A percentile compares a stretch with the other conserved stretches of the same genome.
These are phyloP conservation scores for Solanum hybrid DNA, from an alignment of 305 asterid genomes.

Conservation along the genomic window DNA sequence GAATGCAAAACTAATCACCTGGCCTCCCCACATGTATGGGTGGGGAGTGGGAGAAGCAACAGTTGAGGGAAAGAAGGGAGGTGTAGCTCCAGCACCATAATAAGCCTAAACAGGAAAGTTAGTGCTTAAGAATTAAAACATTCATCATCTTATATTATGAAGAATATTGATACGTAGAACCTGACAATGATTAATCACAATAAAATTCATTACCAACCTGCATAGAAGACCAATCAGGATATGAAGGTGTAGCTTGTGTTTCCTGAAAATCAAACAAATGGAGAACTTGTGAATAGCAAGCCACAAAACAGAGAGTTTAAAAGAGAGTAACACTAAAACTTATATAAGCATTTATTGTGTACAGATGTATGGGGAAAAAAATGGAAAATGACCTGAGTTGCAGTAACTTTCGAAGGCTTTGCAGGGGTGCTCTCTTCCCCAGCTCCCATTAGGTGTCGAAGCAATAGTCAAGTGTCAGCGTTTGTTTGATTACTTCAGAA, in stretches of 20 bases:
- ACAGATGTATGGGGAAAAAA: background rate
- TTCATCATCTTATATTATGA: background rate
- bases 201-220: constrained; percentile 33
- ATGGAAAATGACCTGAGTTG: constrained; percentile 38
- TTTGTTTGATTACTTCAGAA: constrained; percentile 5
- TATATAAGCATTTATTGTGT: background rate
- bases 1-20: constrained; percentile 38
- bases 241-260: constrained; percentile 50
- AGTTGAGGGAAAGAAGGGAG: constrained; percentile 78
- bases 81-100: constrained; percentile 85
- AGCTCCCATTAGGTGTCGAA: constrained; percentile 45
- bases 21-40: constrained; percentile 91
- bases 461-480: constrained; percentile 3
- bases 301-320: background rate
- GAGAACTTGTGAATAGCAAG: background rate
- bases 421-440: constrained; percentile 54
- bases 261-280: constrained; percentile 37
- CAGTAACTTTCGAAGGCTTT: constrained; percentile 50
- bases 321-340: background rate
- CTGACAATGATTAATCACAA: background rate
- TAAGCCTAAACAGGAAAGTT: constrained; percentile 48
- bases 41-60: constrained; percentile 86
- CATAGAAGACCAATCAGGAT: constrained; percentile 88
- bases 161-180: background rate
- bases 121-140: background rate